Conservation (phyloP, 306 rosid species). For the Malus fusca region DNA sequence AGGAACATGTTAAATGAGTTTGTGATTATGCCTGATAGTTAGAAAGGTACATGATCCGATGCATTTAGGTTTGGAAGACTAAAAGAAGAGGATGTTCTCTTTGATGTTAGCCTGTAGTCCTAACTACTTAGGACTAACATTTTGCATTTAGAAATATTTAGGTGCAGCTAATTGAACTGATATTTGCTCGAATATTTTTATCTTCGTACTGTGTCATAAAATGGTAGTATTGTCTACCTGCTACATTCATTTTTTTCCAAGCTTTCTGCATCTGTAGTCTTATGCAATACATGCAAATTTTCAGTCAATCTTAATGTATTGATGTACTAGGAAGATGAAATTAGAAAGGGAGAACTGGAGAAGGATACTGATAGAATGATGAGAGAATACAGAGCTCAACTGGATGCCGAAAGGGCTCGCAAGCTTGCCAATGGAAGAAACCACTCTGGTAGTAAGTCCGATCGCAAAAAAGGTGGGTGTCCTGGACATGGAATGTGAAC, state of each 20-base stretch:
- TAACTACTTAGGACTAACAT: not conserved
- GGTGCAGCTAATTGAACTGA: not conserved
- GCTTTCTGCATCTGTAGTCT: not conserved
- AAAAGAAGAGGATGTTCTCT: not conserved
- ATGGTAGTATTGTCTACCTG: not conserved
- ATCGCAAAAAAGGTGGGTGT: conserved; percentile 60
- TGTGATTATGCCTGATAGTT: not conserved
- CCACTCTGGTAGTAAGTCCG: conserved; percentile 61
- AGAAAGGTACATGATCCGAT: not conserved
- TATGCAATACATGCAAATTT: not conserved
- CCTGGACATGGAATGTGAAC: conserved; percentile 5
- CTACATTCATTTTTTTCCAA: not conserved
- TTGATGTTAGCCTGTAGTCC: not conserved
- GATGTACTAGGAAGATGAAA: conserved; percentile 75
- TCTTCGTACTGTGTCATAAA: not conserved
- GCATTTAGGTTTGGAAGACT: not conserved
- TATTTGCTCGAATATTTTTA: not conserved
- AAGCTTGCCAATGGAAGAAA: conserved; percentile 91
- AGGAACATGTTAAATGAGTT: not conserved
- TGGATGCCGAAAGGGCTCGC: conserved; percentile 89
- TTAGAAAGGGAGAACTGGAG: conserved; percentile 86
- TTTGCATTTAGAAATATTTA: not conserved
- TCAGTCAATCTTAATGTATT: not conserved
- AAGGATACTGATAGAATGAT: conserved; percentile 89
- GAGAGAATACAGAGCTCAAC: conserved; percentile 97